Conservation (phyloP, 2,329 filamentous ascomycete genomes). For the Penicillium sp. region DNA sequence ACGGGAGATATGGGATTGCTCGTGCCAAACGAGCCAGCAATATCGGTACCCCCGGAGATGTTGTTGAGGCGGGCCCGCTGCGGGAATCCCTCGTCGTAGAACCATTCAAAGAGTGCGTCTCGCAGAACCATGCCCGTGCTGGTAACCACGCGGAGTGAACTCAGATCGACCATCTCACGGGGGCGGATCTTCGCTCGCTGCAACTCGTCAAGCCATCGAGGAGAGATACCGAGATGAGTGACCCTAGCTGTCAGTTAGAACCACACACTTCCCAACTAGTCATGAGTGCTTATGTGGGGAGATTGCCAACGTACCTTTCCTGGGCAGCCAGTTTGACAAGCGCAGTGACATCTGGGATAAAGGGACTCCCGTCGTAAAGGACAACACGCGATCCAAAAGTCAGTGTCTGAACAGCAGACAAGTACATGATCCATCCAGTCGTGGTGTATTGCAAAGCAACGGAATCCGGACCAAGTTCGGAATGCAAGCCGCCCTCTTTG, state of each 20-base stretch:
- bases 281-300: too few species aligned
- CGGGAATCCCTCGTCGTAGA: conserved; percentile 68
- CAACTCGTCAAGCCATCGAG: conserved; percentile 69
- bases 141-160: conserved; percentile 54
- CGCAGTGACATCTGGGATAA: conserved; percentile 57
- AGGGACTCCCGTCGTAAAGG: conserved; percentile 79
- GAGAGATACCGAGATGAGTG: conserved; percentile 69
- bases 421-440: conserved; percentile 87
- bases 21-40: conserved; percentile 24
- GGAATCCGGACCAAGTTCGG: conserved; percentile 38
- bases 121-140: conserved; percentile 79
- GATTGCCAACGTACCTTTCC: conserved; percentile 8
- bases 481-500: conserved; percentile 58
- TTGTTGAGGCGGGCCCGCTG: conserved; percentile 53
- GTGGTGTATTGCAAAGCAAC: conserved; percentile 57
- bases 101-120: conserved; percentile 73
- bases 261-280: too few species aligned
- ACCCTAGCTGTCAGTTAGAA: conserved; percentile 53
- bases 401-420: conserved; percentile 55
- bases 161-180: conserved; percentile 57
- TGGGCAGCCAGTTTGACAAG: conserved; percentile 54
- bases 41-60: conserved; percentile 29
- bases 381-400: conserved; percentile 56
- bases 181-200: conserved; percentile 59
- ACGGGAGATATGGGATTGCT: conserved; percentile 65